phyloP scores from a whole-genome alignment of 306 rosid genomes.

The Pyrus bretschneideri region DNA sequence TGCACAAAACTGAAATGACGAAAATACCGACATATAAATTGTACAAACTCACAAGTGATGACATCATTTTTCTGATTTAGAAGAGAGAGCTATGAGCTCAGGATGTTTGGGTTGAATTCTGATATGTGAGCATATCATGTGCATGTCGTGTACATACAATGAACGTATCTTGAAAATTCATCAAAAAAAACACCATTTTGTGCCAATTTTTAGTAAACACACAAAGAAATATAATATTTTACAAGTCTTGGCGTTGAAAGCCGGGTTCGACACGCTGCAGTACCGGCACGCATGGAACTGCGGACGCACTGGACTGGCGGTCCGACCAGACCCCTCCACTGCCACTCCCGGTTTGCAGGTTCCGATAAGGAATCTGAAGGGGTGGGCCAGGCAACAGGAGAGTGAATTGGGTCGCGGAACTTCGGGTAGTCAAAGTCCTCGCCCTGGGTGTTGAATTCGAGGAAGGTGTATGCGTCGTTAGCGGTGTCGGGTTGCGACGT shows the following conservation, averaged over 20 bases:
- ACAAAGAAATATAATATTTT: too few relatives aligned
- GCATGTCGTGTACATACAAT: too few relatives aligned
- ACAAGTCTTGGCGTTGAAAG: constrained; percentile 4
- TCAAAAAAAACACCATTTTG: too few relatives aligned
- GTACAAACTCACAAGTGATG: too few relatives aligned
- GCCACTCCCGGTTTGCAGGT: constrained; percentile 47
- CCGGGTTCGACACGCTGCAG: constrained; percentile 92
- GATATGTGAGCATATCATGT: too few relatives aligned
- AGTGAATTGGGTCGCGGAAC: constrained; percentile 88
- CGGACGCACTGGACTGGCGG: constrained; percentile 83
- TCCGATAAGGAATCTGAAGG: constrained; percentile 86
- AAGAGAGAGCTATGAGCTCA: too few relatives aligned
- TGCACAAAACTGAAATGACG: too few relatives aligned
- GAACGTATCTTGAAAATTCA: too few relatives aligned
- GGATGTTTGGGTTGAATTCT: too few relatives aligned
- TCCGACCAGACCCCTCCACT: constrained; percentile 50
- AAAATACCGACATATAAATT: too few relatives aligned
- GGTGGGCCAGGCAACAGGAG: constrained; percentile 87
- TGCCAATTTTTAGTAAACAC: too few relatives aligned
- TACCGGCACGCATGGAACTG: constrained; percentile 89
- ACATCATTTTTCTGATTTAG: too few relatives aligned
- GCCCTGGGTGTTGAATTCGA: constrained; percentile 96
- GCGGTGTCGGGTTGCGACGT: constrained; percentile 94
- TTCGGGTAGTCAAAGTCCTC: constrained; percentile 95
- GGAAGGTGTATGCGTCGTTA: constrained; percentile 91